Conservation (phyloP, 1,284 basidiomycete species). For the Inonotus obliquus region DNA sequence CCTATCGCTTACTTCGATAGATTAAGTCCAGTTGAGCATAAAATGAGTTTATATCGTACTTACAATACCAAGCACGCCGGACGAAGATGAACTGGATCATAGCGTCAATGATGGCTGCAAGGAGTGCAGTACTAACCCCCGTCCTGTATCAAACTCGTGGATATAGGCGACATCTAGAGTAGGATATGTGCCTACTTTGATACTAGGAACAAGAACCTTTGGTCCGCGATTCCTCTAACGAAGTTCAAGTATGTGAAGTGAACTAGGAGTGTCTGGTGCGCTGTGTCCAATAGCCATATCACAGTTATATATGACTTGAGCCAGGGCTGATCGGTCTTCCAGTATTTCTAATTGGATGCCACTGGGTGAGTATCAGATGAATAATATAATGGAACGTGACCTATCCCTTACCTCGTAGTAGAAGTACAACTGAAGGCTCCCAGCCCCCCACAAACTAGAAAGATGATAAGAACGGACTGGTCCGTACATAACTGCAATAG, state of each 20-base stretch:
- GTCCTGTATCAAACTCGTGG: not conserved
- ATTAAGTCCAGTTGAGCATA: not conserved
- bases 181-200: not conserved
- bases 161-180: not conserved
- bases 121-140: not conserved
- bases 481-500: no score
- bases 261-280: slow-evolving; percentile 2
- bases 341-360: not conserved
- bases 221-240: no score
- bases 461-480: no score
- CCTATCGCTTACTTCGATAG: slow-evolving; percentile 2
- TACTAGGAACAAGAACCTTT: not conserved
- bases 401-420: slow-evolving; percentile 13
- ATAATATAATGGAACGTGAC: not conserved
- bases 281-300: not conserved
- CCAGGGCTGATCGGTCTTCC: not conserved
- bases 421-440: slow-evolving; percentile 12
- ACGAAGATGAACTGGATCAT: not conserved
- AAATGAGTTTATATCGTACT: not conserved
- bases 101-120: not conserved
- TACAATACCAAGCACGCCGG: not conserved
- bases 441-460: slow-evolving; percentile 10
- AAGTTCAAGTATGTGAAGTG: not conserved
- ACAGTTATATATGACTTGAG: not conserved
- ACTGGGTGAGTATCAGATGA: not conserved